Conservation (phyloP, 116 monocot genomes). For the Posidonia oceanica region DNA sequence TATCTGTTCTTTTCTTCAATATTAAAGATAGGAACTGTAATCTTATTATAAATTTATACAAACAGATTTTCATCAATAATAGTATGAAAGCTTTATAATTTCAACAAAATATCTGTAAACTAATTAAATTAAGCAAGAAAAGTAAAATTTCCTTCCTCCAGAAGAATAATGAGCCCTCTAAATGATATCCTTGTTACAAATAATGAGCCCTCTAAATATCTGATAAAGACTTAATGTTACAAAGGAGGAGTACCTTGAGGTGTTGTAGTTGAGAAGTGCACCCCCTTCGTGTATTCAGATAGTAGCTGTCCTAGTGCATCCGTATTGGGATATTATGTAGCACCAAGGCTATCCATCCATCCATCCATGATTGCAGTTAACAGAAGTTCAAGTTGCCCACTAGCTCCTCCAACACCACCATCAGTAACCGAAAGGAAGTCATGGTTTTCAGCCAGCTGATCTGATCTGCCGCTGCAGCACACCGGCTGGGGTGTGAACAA, state of each 20-base stretch:
- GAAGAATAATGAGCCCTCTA: no score
- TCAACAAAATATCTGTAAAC: no score
- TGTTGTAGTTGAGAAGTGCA: constrained; percentile 90
- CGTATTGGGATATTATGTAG: constrained; percentile 65
- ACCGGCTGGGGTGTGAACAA: constrained; percentile 99
- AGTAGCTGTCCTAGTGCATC: constrained; percentile 95
- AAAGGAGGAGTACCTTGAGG: constrained; percentile 57
- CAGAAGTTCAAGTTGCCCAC: constrained; percentile 76
- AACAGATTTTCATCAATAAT: no score
- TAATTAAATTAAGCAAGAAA: no score
- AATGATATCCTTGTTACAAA: no score
- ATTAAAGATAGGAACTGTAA: no score
- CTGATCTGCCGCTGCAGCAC: constrained; percentile 96
- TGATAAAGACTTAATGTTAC: neutral
- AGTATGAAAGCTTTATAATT: no score
- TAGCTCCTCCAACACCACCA: constrained; percentile 39
- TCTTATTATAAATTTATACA: no score
- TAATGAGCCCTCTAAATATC: no score
- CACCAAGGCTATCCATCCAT: constrained; percentile 99
- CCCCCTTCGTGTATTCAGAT: constrained; percentile 85
- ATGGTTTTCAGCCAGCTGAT: constrained; percentile 88
- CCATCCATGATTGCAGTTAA: constrained; percentile 99
- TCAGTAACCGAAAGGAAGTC: constrained; percentile 89
- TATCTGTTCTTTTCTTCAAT: no score
- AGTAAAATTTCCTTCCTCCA: no score